Conservation (phyloP, 2,329 filamentous ascomycete genomes). For the Intubia oerlemansii region DNA sequence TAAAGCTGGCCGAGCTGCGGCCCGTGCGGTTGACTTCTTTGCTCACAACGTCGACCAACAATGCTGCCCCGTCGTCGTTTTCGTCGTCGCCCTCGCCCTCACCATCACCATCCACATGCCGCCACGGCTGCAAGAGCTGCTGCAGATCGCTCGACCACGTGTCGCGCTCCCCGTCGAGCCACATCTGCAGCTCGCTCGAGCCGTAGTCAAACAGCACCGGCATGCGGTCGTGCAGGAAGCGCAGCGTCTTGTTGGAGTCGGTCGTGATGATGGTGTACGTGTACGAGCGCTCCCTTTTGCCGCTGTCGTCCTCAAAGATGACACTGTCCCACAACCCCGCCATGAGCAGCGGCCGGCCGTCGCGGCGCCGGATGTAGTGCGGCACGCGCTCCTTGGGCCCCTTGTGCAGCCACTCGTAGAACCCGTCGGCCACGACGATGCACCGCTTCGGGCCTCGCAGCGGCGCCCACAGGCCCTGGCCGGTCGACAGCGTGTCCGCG, state of each 20-base stretch:
- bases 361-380: constrained; percentile 62
- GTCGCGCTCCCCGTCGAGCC: constrained; percentile 58
- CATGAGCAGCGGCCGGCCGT: constrained; percentile 69
- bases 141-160: constrained; percentile 69
- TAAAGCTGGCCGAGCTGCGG: constrained; percentile 67
- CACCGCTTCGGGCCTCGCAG: constrained; percentile 87
- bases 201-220: constrained; percentile 72
- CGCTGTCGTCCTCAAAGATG: constrained; percentile 28
- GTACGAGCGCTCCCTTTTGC: too few relatives aligned
- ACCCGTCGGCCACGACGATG: constrained; percentile 72
- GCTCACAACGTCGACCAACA: constrained; percentile 51
- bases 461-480: constrained; percentile 70
- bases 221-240: constrained; percentile 87
- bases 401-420: constrained; percentile 89
- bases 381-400: constrained; percentile 59
- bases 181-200: constrained; percentile 45
- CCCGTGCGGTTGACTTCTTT: constrained; percentile 89
- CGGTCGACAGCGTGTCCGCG: constrained; percentile 59
- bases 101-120: background rate
- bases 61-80: constrained; percentile 32
- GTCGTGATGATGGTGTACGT: constrained; percentile 94
- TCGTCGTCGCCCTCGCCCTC: too few relatives aligned
- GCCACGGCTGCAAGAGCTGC: constrained; percentile 44
- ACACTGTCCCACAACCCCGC: constrained; percentile 87
- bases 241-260: constrained; percentile 58